Conservation (phyloP, 805 yeast genomes). For the Suhomyces vadensis region DNA sequence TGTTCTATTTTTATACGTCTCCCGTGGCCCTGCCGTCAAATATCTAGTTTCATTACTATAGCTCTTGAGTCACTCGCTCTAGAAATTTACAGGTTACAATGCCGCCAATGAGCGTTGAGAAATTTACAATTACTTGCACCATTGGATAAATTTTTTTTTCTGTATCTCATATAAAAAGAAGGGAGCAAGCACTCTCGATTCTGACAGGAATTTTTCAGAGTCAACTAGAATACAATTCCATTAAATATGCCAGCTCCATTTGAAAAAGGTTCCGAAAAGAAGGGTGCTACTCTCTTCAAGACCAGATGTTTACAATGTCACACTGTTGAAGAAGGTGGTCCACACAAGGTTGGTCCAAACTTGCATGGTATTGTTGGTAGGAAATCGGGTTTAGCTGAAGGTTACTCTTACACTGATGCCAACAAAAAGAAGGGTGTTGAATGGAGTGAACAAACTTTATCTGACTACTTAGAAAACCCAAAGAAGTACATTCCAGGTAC, state of each 20-base stretch:
- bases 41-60: neutral
- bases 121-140: conserved; percentile 12
- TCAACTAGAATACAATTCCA: conserved; percentile 7
- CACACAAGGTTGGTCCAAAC: conserved; percentile 99
- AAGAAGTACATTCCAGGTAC: conserved; percentile 99
- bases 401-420: conserved; percentile 97
- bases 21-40: no score
- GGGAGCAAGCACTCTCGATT: conserved; percentile 1
- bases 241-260: conserved; percentile 42
- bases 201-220: no score
- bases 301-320: conserved; percentile 99
- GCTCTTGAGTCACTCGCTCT: neutral
- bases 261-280: conserved; percentile 51
- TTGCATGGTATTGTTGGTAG: conserved; percentile 94
- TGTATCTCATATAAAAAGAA: conserved; percentile 6
- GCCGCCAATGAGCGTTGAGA: conserved; percentile 13
- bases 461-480: conserved; percentile 97
- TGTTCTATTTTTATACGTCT: no score
- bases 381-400: conserved; percentile 86
- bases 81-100: conserved; percentile 3
- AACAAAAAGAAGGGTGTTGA: conserved; percentile 92
- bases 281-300: conserved; percentile 98
- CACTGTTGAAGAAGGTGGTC: conserved; percentile 93
- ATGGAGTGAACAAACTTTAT: conserved; percentile 87
- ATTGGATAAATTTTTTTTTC: conserved; percentile 9